Evolutionary conservation across 345 rosid species (phyloP).

Genomic region (Brassica juncea): DNA sequence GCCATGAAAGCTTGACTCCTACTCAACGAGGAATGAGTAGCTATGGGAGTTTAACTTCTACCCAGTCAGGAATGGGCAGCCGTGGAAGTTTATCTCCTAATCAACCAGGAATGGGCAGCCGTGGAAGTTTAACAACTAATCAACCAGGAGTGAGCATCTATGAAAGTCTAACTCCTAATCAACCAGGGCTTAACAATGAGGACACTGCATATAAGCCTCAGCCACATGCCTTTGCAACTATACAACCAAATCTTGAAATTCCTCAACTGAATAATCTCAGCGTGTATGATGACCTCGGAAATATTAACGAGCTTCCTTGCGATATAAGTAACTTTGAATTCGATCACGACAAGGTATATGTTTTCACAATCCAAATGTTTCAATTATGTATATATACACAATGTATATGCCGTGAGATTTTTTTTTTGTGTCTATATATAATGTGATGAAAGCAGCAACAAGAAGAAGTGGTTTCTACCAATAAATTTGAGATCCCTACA

Average conservation of each 20-base stretch:
- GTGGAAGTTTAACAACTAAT: background rate
- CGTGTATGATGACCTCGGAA: slow-evolving; percentile 3
- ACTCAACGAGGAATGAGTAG: background rate
- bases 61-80: background rate
- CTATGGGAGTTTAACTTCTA: background rate
- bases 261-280: slow-evolving; percentile 19
- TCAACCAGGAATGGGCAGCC: background rate
- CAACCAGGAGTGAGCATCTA: background rate
- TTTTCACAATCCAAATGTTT: background rate
- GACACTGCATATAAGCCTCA: background rate
- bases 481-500: slow-evolving; percentile 16
- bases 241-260: slow-evolving; percentile 22
- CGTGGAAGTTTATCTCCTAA: background rate
- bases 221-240: background rate
- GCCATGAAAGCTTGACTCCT: background rate
- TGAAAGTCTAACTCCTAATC: slow-evolving; percentile 8
- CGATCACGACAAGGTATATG: slow-evolving; percentile 28
- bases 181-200: slow-evolving; percentile 24
- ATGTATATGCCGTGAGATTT: background rate
- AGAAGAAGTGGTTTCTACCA: slow-evolving; percentile 17
- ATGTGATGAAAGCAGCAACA: slow-evolving; percentile 13
- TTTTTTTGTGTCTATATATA: background rate
- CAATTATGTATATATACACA: background rate
- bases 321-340: slow-evolving; percentile 8
- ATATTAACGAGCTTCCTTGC: slow-evolving; percentile 9